These are phyloP conservation scores for Picea mariana DNA, from an alignment of 83 land plant genomes.

Conservation along the genomic window DNA sequence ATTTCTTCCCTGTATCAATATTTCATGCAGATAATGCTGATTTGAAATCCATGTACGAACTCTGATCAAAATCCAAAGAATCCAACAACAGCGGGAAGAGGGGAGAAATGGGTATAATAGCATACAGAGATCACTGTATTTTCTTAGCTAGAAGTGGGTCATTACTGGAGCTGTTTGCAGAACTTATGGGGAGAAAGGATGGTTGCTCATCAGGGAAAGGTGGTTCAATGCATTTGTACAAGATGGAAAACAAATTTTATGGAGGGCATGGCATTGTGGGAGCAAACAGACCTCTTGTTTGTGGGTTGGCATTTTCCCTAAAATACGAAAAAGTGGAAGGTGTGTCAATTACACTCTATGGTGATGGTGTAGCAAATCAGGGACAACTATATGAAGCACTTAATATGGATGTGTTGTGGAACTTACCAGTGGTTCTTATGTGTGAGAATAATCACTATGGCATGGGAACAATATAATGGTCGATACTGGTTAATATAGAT, in stretches of 20 bases:
- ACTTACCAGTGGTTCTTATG: slow-evolving; percentile 38
- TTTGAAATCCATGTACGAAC: too few species aligned
- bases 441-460: slow-evolving; percentile 53
- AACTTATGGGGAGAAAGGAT: slow-evolving; percentile 44
- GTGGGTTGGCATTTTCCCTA: slow-evolving; percentile 45
- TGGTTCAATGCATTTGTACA: slow-evolving; percentile 54
- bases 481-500: too few species aligned
- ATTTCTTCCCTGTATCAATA: too few species aligned
- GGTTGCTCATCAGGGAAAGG: slow-evolving; percentile 50
- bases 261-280: slow-evolving; percentile 59
- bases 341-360: slow-evolving; percentile 5
- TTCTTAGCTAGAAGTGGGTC: slow-evolving; percentile 45
- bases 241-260: slow-evolving; percentile 38
- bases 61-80: too few species aligned
- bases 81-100: too few species aligned
- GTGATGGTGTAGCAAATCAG: slow-evolving; percentile 39
- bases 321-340: slow-evolving; percentile 43
- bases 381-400: slow-evolving; percentile 33
- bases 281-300: slow-evolving; percentile 42
- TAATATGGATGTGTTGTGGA: slow-evolving; percentile 48
- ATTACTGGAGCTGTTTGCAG: slow-evolving; percentile 21
- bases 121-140: slow-evolving; percentile 53
- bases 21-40: too few species aligned
- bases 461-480: too few species aligned
- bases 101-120: slow-evolving; percentile 1